These are phyloP conservation scores for Gossypium sturtianum DNA, from an alignment of 345 rosid genomes.

Conservation along the genomic window DNA sequence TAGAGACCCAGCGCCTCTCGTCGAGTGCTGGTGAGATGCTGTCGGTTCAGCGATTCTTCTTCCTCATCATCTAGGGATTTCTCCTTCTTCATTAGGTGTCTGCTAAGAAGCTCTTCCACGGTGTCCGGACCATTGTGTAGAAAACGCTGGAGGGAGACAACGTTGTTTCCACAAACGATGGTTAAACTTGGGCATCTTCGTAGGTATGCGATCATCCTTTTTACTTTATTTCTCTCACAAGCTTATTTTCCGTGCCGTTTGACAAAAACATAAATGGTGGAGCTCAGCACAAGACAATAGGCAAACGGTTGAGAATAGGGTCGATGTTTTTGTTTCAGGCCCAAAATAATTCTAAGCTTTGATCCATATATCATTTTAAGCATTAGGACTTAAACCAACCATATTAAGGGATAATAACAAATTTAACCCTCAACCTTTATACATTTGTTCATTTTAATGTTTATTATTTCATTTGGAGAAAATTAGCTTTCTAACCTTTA, in stretches of 20 bases:
- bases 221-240: not conserved
- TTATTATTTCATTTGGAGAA: too few species aligned
- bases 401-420: too few species aligned
- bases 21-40: conserved; percentile 59
- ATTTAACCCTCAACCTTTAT: too few species aligned
- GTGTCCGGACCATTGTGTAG: conserved; percentile 81
- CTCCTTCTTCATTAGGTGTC: conserved; percentile 64
- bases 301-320: not conserved
- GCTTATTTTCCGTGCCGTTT: not conserved
- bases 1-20: conserved; percentile 75
- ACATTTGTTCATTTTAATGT: too few species aligned
- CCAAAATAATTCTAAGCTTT: not conserved
- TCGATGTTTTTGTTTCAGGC: not conserved
- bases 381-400: too few species aligned
- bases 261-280: not conserved
- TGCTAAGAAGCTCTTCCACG: conserved; percentile 68
- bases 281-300: not conserved
- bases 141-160: conserved; percentile 14
- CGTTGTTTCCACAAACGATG: not conserved
- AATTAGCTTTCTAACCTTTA: too few species aligned
- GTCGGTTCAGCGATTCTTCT: conserved; percentile 50
- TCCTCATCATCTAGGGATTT: conserved; percentile 53
- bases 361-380: not conserved
- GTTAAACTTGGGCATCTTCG: conserved; percentile 41
- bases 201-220: conserved; percentile 31